Base-by-base conservation (phyloP, 495 filamentous ascomycete species). In the Talaromyces nanjingensis region DNA sequence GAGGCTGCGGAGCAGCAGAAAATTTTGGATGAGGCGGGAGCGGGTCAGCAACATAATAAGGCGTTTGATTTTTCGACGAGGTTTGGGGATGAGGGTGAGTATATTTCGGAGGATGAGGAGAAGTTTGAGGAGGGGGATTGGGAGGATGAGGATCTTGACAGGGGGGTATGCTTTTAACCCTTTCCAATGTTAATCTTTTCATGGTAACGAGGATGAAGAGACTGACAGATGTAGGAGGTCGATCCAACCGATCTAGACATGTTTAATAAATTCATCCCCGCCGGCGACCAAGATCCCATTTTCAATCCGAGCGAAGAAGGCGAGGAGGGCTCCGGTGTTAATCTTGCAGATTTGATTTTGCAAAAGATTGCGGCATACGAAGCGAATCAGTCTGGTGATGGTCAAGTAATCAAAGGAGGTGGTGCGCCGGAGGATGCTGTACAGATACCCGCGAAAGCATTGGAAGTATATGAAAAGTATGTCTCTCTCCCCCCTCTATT, bases 281-380 rank as follows among this genome's bases (percentile, higher is more conserved):
- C 71, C 49, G 75, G 77, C n/a, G 79, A 79, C 33, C 74, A 78
- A 61, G 79, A 79, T 63, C 77, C 77, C n/a, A 79, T 80, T 53
- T 80, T 81, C 65, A 70, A 75, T 60, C 72, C 76, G 5, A 75
- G 75, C 4, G 73, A 69, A n/a, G 72, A 73, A 18, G 77, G 79
- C 52, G 77, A 83, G 47, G 78, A 79, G 63, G 79, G 78, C 11
- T 77, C 81, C 55, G 83, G 86, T 11, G 91, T 90, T 60, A 93
- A 96, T 69, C 81, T 99, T 58, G 91, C 96, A 33, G 94, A 94
- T 68, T 75, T 98, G 59, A 97, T 97, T 60, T 76, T 99, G 14
- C 86, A 91, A 67, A 96, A 96, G 76, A 99, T 99, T 69, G 92
- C 92, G 11, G 88, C 88, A 64, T 90, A 94, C 70, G 96, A 99